Conservation (phyloP, 257 asterid genomes). For the Solanum boliviense region DNA sequence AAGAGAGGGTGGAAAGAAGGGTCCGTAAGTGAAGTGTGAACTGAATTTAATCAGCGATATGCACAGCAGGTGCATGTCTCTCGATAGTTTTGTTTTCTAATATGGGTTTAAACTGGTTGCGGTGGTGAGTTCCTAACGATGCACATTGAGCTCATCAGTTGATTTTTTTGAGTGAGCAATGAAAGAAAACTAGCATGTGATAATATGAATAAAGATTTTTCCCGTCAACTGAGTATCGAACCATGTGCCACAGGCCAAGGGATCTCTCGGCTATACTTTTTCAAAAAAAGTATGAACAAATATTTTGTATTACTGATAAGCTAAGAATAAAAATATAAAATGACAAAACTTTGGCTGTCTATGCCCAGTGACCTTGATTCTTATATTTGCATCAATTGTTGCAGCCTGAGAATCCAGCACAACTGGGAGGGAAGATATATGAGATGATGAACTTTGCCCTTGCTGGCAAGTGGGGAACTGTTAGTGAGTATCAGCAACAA, state of each 20-base stretch:
- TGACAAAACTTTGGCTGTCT: background rate
- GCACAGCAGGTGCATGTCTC: background rate
- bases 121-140: background rate
- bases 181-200: background rate
- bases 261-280: background rate
- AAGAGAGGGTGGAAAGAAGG: background rate
- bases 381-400: background rate
- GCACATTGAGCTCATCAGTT: background rate
- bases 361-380: background rate
- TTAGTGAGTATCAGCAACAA: constrained; percentile 26
- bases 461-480: constrained; percentile 53
- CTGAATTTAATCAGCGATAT: background rate
- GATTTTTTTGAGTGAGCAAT: background rate
- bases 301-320: background rate
- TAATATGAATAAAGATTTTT: background rate
- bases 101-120: background rate
- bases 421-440: constrained; percentile 87
- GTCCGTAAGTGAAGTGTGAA: background rate
- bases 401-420: constrained; percentile 97
- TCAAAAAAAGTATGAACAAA: background rate
- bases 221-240: background rate
- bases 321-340: background rate
- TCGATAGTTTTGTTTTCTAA: background rate
- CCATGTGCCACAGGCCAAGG: background rate
- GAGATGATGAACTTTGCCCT: constrained; percentile 97